A percentile compares a stretch with the other conserved stretches of the same genome.
These are phyloP conservation scores for Acacia concinna DNA, from an alignment of 331 rosid genomes.

Conservation along the genomic window DNA sequence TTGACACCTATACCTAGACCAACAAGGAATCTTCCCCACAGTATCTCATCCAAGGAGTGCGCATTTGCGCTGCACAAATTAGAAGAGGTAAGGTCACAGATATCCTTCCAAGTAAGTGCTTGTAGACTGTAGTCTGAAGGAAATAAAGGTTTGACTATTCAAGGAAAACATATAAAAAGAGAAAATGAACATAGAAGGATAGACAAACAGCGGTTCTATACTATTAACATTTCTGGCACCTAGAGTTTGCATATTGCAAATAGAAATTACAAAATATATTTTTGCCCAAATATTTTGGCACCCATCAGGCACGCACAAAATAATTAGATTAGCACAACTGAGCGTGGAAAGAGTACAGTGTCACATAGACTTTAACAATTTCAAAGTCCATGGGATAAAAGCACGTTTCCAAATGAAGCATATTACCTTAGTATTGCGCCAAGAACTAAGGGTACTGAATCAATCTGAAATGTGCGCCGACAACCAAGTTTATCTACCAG, in stretches of 20 bases:
- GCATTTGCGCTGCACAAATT: constrained; percentile 74
- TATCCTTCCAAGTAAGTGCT: constrained; percentile 12
- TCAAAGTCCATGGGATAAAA: constrained; percentile 5
- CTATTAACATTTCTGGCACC: not conserved
- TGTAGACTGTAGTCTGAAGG: constrained; percentile 17
- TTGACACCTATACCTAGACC: constrained; percentile 93
- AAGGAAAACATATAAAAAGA: not conserved
- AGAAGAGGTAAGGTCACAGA: constrained; percentile 18
- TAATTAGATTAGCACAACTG: not conserved
- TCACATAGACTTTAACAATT: constrained; percentile 19
- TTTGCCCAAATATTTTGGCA: not conserved
- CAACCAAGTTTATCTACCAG: constrained; percentile 88
- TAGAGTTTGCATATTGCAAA: not conserved
- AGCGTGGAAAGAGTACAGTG: not conserved
- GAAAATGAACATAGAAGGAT: not conserved
- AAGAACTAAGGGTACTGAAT: constrained; percentile 70
- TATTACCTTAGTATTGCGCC: constrained; percentile 76
- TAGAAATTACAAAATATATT: not conserved
- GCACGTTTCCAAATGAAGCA: not conserved
- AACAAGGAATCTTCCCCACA: constrained; percentile 91
- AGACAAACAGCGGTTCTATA: not conserved
- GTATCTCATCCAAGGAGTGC: constrained; percentile 67
- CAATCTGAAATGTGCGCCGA: constrained; percentile 76
- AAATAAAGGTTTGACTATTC: not conserved
- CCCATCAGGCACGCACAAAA: not conserved